These are phyloP conservation scores for Diutina rugosa DNA, from an alignment of 1,139 yeast genomes.

Conservation along the genomic window DNA sequence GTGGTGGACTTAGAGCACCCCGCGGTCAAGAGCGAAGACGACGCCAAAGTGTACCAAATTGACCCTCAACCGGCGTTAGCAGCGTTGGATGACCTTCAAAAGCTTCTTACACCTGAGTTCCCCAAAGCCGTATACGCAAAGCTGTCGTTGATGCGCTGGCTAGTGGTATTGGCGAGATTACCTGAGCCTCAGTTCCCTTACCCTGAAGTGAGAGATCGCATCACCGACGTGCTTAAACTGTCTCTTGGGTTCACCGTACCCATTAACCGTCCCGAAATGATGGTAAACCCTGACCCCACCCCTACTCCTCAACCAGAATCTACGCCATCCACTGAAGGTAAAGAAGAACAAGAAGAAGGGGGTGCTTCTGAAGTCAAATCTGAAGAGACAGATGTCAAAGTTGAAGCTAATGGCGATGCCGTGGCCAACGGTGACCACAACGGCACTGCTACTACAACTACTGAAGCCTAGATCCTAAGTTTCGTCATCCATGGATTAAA, in stretches of 20 bases:
- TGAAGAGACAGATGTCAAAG: not conserved
- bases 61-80: not conserved
- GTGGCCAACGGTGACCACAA: not conserved
- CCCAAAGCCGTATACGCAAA: not conserved
- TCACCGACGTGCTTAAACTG: not conserved
- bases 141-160: conserved; percentile 1
- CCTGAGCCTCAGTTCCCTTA: not conserved
- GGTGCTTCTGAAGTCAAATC: not conserved
- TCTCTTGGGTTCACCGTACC: not conserved
- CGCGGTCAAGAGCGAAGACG: not conserved
- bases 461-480: not conserved
- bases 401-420: not conserved
- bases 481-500: no score
- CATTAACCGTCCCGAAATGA: not conserved
- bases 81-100: not conserved
- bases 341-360: not conserved
- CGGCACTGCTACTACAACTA: not conserved
- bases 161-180: not conserved
- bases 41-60: not conserved
- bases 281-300: not conserved
- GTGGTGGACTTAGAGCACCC: not conserved
- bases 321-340: not conserved
- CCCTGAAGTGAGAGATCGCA: not conserved
- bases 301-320: not conserved
- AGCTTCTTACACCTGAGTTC: not conserved